Base-by-base conservation (phyloP, 2,329 filamentous ascomycete species). In the Hymenoscyphus scutula region DNA sequence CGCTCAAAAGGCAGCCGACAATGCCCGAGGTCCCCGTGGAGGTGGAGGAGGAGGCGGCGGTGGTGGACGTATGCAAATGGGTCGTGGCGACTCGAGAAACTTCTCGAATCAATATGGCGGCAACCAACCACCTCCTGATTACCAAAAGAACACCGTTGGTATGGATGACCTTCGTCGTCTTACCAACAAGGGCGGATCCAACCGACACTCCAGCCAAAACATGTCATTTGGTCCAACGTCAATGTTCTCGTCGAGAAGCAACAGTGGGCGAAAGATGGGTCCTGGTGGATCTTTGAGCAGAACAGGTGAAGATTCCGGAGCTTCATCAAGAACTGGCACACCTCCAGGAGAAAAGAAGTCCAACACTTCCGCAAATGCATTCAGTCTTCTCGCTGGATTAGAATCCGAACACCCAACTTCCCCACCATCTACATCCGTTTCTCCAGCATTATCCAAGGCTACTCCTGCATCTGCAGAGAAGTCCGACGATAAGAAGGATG, bases 131-230 rank as follows among this genome's bases (percentile, higher is more conserved):
- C 91, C 90, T 59, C 83, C 83, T 61, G 87, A 90, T 72, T 88
- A 84, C 73, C 82, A 84, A 58, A 84, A 84, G 70, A 97, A 95
- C 80, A 90, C 90, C 71, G 89, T 99, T 68, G 91, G 88, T 65
- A 92, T 92, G 80, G 93, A 97, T 71, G 95, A 99, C 74, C 84
- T 99, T 64, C 89, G 91, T 67, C 91, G 92, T 71, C 84, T 99
- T 48, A 82, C 84, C 60, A 82, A 81, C 70, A 91, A 89, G 78
- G 82, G 82, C 53, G 64, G 57, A 32, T 80, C 82, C 56, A 84
- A 82, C 80, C 80, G 85, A 71, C 75, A 83, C 65, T 74, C 88
- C 75, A 82, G 86, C 82, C 77, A 87, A 77, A 82, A 86, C 55
- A 72, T 74, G 70, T 81, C 82, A 15, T 85, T 98, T 67, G 93